Evolutionary conservation across 73 alveolate genomes (phyloP).

Genomic region (Breviolum minutum): DNA sequence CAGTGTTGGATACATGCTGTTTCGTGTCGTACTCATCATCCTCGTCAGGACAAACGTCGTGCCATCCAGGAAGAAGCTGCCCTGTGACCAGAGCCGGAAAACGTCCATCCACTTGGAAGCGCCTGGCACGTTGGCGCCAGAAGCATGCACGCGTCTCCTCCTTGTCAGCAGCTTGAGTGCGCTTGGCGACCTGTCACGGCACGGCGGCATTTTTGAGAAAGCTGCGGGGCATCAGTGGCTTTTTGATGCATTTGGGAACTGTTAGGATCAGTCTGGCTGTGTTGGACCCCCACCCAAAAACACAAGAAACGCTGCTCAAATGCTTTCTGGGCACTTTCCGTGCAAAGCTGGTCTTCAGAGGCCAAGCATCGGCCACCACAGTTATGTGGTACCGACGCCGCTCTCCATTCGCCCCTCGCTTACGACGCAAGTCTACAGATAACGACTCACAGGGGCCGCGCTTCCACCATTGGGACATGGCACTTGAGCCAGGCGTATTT

Average conservation of each 20-base stretch:
- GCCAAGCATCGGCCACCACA: slow-evolving; percentile 82
- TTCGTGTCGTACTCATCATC: slow-evolving; percentile 40
- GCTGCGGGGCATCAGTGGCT: no score
- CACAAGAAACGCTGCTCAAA: no score
- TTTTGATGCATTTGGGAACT: no score
- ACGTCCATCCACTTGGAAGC: slow-evolving; percentile 62
- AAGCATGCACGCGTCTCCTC: slow-evolving; percentile 30
- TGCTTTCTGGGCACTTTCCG: background rate
- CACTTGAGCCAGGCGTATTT: slow-evolving; percentile 1
- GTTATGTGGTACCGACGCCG: slow-evolving; percentile 43
- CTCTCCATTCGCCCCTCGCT: background rate
- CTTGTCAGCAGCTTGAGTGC: background rate
- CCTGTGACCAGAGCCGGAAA: slow-evolving; percentile 65
- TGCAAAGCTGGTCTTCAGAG: slow-evolving; percentile 39
- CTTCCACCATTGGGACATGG: slow-evolving; percentile 17
- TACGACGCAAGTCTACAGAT: slow-evolving; percentile 34
- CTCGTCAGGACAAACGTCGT: slow-evolving; percentile 9
- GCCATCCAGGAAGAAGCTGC: slow-evolving; percentile 61
- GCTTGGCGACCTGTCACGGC: background rate
- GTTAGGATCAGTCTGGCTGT: no score
- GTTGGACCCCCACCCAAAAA: no score
- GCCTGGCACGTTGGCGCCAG: slow-evolving; percentile 76
- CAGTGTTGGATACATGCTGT: background rate
- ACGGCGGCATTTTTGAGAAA: background rate
- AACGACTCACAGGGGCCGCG: slow-evolving; percentile 45